phyloP scores from a whole-genome alignment of 257 asterid genomes.

The Solanum raphanifolium region DNA sequence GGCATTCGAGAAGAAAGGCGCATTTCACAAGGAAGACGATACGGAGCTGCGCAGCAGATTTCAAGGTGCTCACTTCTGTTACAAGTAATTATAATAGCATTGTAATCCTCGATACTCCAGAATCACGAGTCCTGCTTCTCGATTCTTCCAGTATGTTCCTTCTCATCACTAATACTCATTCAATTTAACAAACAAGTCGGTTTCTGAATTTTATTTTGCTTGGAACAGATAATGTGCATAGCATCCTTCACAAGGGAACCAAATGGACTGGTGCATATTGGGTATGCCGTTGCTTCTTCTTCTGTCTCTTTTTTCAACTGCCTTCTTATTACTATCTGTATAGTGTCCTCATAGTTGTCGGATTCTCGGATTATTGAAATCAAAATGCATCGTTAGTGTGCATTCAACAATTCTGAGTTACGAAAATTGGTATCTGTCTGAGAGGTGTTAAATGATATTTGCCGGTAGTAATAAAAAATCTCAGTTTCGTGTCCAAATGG shows the following conservation, averaged over 20 bases:
- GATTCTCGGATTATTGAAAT: not conserved
- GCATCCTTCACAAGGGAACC: constrained; percentile 41
- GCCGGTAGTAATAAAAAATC: not conserved
- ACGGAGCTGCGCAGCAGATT: constrained; percentile 5
- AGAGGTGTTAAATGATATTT: not conserved
- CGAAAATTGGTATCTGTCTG: not conserved
- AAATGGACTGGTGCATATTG: constrained; percentile 74
- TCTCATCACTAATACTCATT: not conserved
- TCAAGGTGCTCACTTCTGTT: constrained; percentile 31
- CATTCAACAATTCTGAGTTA: not conserved
- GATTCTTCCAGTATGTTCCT: constrained; percentile 41
- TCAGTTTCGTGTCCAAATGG: not conserved
- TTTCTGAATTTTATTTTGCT: not conserved
- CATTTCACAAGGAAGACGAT: not conserved
- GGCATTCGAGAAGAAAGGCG: not conserved
- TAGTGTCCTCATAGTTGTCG: not conserved
- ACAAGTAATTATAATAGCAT: constrained; percentile 40
- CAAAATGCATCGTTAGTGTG: not conserved
- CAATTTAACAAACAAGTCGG: not conserved
- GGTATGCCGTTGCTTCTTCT: constrained; percentile 23
- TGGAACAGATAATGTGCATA: constrained; percentile 62
- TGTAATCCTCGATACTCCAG: constrained; percentile 44
- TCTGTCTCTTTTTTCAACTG: not conserved
- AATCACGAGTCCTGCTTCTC: constrained; percentile 56
- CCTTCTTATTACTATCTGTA: not conserved